A percentile compares a stretch with the other conserved stretches of the same genome.
Evolutionary conservation across 805 yeast genomes (phyloP).

Genomic region (Kodamaea neixiangensis): DNA sequence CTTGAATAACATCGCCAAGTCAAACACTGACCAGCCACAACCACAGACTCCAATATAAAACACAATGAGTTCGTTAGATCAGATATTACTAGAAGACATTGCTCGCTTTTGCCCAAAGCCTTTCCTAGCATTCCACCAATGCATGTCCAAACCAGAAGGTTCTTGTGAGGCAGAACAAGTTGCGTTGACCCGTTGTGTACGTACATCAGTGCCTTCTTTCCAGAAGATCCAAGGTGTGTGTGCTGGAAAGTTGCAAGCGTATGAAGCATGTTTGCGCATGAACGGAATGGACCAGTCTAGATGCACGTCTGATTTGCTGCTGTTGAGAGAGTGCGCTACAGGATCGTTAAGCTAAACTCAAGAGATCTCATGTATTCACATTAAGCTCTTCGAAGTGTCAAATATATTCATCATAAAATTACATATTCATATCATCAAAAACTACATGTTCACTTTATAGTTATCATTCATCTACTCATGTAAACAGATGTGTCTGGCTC

Average conservation of each 20-base stretch:
- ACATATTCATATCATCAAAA: too few relatives aligned
- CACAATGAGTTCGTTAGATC: constrained; percentile 49
- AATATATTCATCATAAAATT: background rate
- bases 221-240: constrained; percentile 67
- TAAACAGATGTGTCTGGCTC: too few relatives aligned
- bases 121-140: constrained; percentile 71
- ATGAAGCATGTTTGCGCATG: constrained; percentile 62
- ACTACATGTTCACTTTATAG: background rate
- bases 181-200: constrained; percentile 63
- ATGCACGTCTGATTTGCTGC: constrained; percentile 55
- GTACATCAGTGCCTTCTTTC: constrained; percentile 66
- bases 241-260: constrained; percentile 54
- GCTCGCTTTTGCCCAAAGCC: constrained; percentile 75
- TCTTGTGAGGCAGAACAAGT: constrained; percentile 58
- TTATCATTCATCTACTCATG: background rate
- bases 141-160: constrained; percentile 60
- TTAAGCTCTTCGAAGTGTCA: too few relatives aligned
- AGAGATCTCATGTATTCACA: background rate
- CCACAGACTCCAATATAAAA: background rate
- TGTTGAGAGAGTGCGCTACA: constrained; percentile 67
- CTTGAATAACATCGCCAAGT: too few relatives aligned
- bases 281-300: constrained; percentile 46
- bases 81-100: constrained; percentile 73
- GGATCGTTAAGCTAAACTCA: constrained; percentile 13
- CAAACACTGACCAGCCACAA: too few relatives aligned